Evolutionary conservation across 306 rosid species (phyloP), one percentile per base, ranked within the genome.

Genomic region (Begonia loranthoides): DNA sequence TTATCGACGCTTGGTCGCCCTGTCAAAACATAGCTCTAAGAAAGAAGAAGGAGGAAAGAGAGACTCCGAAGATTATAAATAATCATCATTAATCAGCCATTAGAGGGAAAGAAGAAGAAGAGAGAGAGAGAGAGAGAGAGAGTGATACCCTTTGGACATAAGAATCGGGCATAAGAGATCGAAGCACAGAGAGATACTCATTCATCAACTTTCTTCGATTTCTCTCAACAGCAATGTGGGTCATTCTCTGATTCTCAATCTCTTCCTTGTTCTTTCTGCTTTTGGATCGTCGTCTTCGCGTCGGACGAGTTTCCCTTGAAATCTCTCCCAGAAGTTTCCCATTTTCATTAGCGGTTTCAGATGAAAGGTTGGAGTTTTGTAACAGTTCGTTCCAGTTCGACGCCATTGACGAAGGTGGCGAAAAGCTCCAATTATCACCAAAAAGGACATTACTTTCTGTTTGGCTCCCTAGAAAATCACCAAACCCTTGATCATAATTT

Each of bases 151-250:
- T 83, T 76, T 80, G 99, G 22, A 83, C 88, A 57, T 86, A 90
- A 49, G 99, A 90, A 15, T 74, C 74, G 0, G 99, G 96, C 95
- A 86, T 90, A 39, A 90, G 58, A 49, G 93, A 78, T 8, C 95
- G 79, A 61, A 90, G 96, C 48, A 75, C 60, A n/a, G 96, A 78
- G 72, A 90, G 99, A 58, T 90, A 90, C 38, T 90, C 79, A 52
- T 90, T 90, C 99, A 90, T 90, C 36, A 82, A 95, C 56, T 90
- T 90, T 36, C 99, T 72, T 28, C 99, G 61, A 49, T 90, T 90
- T n/a, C 99, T 78, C 63, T 90, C 99, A 0, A 92, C 99, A 2
- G 94, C 86, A 72, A 92, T 92, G 87, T 92, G 99, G 24, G 96
- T 92, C 86, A 92, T 92, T 70, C 99, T 80, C 59, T 92, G 99